Base-by-base conservation (phyloP, 1,139 yeast genomes). In the Taphrina populina region DNA sequence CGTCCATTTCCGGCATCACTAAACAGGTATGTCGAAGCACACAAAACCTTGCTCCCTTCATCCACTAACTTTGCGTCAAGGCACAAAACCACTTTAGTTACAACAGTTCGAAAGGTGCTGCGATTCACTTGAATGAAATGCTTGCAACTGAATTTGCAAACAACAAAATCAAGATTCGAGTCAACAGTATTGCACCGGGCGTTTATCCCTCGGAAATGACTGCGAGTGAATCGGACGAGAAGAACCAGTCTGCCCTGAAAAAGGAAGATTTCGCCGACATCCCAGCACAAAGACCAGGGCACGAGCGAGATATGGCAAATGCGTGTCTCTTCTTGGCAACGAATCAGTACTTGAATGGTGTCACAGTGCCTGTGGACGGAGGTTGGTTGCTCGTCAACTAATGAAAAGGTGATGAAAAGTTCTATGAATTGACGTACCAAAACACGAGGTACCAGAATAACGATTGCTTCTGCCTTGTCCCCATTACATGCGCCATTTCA, bases 1-100 rank as follows among this genome's bases (percentile, higher is more conserved):
- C 52, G 24, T 44, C 52, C 39, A 52, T 52, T 29, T 44, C 52
- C 10, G 57, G 57, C 17, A 17, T 52, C 32, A 52, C 52, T 13
- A 52, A 52, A 27, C 45, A 52, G 17, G 36, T 32, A n/a, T 13
- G 36, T 32, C 36, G 8, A 8, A 8, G 37, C 7, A 13, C 37
- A 8, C 11, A 8, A 27, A 27, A 8, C 30, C 30, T 7, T 27
- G 7, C 10, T 27, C 10, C 30, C 7, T 32, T n/a, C 4, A 3
- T 10, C 13, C 2, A 32, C 11, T 2, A 32, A 13, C 2, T 2
- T 32, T n/a, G n/a, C n/a, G n/a, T n/a, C n/a, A n/a, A 37, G 84
- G 84, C 53, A 20, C 81, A 80, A 67, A 78, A 79, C 57, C 84
- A 81, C 68, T 74, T 79, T 57, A 78, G 63, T 4, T 62, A 62